Percentiles rank a stretch among this genome's conserved stretches.
Conservation (phyloP, 2,329 filamentous ascomycete species). For the Daldinia sp. region DNA sequence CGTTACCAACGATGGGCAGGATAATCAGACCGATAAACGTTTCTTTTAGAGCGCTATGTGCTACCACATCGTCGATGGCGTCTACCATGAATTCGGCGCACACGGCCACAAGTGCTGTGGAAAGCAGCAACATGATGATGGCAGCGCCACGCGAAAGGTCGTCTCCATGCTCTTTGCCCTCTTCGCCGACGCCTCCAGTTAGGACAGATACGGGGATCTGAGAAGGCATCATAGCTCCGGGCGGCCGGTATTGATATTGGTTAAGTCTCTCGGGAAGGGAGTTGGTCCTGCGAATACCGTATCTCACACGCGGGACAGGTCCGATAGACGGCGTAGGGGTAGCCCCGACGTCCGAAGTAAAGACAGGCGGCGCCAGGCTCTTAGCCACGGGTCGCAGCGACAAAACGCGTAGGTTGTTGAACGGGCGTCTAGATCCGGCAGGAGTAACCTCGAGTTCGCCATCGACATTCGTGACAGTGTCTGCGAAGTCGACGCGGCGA, state of each 20-base stretch:
- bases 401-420: constrained; percentile 65
- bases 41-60: constrained; percentile 64
- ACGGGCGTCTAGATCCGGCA: constrained; percentile 53
- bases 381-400: constrained; percentile 71
- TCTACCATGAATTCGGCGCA: constrained; percentile 77
- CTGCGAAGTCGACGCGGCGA: constrained; percentile 67
- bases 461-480: constrained; percentile 39
- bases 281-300: constrained; percentile 75
- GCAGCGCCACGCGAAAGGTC: constrained; percentile 65
- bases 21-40: constrained; percentile 77
- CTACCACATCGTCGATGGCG: constrained; percentile 70
- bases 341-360: constrained; percentile 53
- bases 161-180: constrained; percentile 51
- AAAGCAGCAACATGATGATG: constrained; percentile 67
- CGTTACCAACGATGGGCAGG: constrained; percentile 76
- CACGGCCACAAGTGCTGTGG: constrained; percentile 71
- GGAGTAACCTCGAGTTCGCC: constrained; percentile 42
- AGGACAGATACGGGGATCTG: constrained; percentile 54
- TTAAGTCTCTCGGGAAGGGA: constrained; percentile 76
- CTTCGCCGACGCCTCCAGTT: constrained; percentile 40
- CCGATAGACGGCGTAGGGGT: constrained; percentile 49
- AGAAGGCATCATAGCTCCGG: constrained; percentile 60
- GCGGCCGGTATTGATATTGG: constrained; percentile 53
- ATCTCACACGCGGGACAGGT: constrained; percentile 64
- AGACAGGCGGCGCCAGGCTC: constrained; percentile 75